Evolutionary conservation across 305 asterid genomes (phyloP).

Genomic region (Ilex paraguariensis): DNA sequence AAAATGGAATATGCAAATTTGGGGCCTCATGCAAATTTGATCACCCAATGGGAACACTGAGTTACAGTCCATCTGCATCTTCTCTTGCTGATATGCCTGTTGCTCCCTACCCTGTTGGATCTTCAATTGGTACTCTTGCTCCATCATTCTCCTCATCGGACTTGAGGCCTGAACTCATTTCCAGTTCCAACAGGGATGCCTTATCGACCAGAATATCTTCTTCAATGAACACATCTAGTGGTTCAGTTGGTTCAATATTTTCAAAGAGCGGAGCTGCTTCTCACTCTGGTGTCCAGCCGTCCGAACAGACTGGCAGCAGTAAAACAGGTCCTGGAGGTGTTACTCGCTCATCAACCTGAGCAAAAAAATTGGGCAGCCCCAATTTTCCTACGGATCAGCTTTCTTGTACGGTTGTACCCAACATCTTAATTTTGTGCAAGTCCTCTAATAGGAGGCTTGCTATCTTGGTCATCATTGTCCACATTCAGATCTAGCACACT

Average conservation of each 20-base stretch:
- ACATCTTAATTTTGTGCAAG: conserved; percentile 26
- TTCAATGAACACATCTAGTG: conserved; percentile 38
- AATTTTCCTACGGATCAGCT: conserved; percentile 1
- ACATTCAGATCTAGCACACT: conserved; percentile 26
- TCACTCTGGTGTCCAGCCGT: conserved; percentile 40
- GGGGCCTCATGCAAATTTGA: conserved; percentile 87
- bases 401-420: conserved; percentile 2
- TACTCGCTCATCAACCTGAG: conserved; percentile 50
- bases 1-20: conserved; percentile 74
- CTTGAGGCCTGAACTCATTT: conserved; percentile 52
- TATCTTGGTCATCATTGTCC: conserved; percentile 16
- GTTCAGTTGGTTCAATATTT: conserved; percentile 35
- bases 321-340: conserved; percentile 42
- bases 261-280: conserved; percentile 41
- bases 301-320: conserved; percentile 50
- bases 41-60: conserved; percentile 71
- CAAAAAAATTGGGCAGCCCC: conserved; percentile 8
- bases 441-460: conserved; percentile 23
- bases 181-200: conserved; percentile 49
- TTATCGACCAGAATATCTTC: conserved; percentile 59
- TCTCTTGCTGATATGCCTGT: conserved; percentile 85
- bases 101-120: conserved; percentile 83
- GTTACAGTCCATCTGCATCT: conserved; percentile 83
- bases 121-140: conserved; percentile 62
- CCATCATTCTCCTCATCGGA: conserved; percentile 77